These are phyloP conservation scores for Phytopythium sindhum DNA, from an alignment of 352 stramenopile species.

Conservation along the genomic window DNA sequence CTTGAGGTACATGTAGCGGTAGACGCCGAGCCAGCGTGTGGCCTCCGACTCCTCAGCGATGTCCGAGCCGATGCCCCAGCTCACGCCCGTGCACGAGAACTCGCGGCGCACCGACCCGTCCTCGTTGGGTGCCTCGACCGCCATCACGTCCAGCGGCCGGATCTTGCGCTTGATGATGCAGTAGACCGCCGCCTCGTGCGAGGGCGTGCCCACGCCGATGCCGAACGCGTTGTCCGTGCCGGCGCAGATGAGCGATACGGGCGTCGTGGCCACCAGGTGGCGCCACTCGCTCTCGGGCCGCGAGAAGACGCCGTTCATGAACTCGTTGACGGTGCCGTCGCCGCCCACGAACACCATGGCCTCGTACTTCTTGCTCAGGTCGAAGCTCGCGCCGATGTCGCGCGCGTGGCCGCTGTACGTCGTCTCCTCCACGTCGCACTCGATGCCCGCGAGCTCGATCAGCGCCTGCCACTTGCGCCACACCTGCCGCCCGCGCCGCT, in stretches of 20 bases:
- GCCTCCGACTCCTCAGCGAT: conserved; percentile 74
- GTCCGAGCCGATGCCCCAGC: conserved; percentile 68
- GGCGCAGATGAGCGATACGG: conserved; percentile 63
- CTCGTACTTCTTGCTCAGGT: conserved; percentile 63
- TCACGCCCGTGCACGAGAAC: conserved; percentile 75
- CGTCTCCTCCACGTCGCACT: conserved; percentile 77
- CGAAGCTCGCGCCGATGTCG: conserved; percentile 60
- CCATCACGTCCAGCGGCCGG: conserved; percentile 64
- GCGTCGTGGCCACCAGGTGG: conserved; percentile 64
- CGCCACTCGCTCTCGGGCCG: conserved; percentile 71
- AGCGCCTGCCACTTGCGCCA: conserved; percentile 58
- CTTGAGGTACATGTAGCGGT: conserved; percentile 77
- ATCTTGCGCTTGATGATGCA: conserved; percentile 85
- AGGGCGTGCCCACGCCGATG: conserved; percentile 62
- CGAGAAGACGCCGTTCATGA: conserved; percentile 79
- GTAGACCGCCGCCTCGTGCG: conserved; percentile 61
- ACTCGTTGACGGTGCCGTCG: conserved; percentile 81
- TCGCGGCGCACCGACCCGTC: conserved; percentile 50
- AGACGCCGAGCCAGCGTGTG: conserved; percentile 60
- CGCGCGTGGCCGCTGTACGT: conserved; percentile 67
- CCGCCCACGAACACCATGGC: conserved; percentile 75
- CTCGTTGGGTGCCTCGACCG: conserved; percentile 41
- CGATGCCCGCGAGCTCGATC: conserved; percentile 57
- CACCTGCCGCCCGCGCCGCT: conserved; percentile 53
- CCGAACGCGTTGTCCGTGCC: conserved; percentile 81